Conservation (phyloP, 495 filamentous ascomycete genomes). For the Usnea hakonensis region DNA sequence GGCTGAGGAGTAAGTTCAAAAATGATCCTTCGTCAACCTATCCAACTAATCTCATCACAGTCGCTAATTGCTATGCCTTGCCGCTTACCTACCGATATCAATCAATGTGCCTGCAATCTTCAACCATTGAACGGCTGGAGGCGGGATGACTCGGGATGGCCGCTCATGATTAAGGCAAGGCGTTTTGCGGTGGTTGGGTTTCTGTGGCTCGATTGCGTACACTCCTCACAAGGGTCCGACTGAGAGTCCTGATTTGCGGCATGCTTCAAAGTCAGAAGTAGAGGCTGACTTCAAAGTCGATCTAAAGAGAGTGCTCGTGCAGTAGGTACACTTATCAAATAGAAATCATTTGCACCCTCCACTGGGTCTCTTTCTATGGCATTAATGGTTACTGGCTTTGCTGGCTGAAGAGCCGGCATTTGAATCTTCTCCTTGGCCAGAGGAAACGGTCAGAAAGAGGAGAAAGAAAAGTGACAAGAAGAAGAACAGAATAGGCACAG, state of each 20-base stretch:
- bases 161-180: slow-evolving; percentile 8
- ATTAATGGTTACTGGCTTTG: background rate
- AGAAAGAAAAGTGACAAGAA: too few species aligned
- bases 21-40: background rate
- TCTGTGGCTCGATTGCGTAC: background rate
- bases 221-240: background rate
- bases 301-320: background rate
- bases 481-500: too few species aligned
- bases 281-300: background rate
- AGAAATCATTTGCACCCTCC: background rate
- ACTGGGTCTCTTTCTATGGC: background rate
- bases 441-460: too few species aligned
- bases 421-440: background rate
- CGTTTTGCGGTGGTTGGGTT: slow-evolving; percentile 5
- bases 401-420: background rate
- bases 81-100: background rate
- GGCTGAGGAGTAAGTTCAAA: slow-evolving; percentile 55
- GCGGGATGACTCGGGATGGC: background rate
- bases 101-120: background rate
- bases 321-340: background rate
- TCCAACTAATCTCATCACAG: slow-evolving; percentile 27
- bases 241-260: background rate
- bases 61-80: slow-evolving; percentile 28
- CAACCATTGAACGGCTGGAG: background rate
- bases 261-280: background rate